These are phyloP conservation scores for Cystodermella granulosa DNA, from an alignment of 1,284 basidiomycete genomes.

Conservation along the genomic window DNA sequence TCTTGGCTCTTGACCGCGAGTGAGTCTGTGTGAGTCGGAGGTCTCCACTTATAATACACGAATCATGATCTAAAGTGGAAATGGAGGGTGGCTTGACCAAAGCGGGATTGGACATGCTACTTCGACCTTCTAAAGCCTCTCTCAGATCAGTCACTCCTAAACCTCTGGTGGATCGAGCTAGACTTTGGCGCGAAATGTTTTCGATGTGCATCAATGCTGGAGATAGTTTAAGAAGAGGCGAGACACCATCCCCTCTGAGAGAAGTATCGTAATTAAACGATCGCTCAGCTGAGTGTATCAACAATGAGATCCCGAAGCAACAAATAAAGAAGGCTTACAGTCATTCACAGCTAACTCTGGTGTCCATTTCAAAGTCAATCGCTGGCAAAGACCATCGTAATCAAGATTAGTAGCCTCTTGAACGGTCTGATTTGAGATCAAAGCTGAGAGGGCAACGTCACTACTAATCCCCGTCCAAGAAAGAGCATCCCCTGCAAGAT, in stretches of 20 bases:
- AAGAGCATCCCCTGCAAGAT: no score
- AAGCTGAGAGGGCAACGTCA: conserved; percentile 49
- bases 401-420: conserved; percentile 65
- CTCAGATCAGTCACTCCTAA: conserved; percentile 82
- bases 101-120: conserved; percentile 71
- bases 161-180: conserved; percentile 66
- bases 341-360: conserved; percentile 69
- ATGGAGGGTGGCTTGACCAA: conserved; percentile 61
- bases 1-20: conserved; percentile 53
- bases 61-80: conserved; percentile 67
- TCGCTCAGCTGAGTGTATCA: conserved; percentile 49
- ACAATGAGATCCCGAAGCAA: background rate
- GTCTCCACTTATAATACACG: conserved; percentile 48
- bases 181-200: conserved; percentile 76
- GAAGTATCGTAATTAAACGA: conserved; percentile 53
- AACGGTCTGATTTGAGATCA: conserved; percentile 51
- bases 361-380: conserved; percentile 63
- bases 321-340: conserved; percentile 48
- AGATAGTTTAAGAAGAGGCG: conserved; percentile 71
- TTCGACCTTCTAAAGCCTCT: conserved; percentile 78
- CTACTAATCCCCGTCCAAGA: conserved; percentile 48
- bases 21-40: conserved; percentile 45
- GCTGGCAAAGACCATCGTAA: conserved; percentile 48
- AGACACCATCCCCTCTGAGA: conserved; percentile 58
- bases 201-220: conserved; percentile 84